phyloP scores from a whole-genome alignment of 495 filamentous ascomycete species.

The Tetracladium setigerum region DNA sequence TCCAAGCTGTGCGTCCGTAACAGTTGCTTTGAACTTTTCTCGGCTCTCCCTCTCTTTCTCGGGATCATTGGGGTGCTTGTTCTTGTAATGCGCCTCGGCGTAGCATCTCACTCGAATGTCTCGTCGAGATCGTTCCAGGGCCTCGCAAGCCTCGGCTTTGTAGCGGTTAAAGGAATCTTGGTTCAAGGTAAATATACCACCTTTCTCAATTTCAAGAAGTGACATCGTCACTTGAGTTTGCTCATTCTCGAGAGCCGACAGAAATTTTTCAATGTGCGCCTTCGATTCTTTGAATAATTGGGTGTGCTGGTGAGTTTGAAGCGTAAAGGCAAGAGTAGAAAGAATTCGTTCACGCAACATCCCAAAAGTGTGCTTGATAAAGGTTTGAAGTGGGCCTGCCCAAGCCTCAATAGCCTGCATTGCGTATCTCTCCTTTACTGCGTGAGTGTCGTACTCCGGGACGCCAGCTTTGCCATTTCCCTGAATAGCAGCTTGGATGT shows the following conservation, averaged over 20 bases:
- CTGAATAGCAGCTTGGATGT: not conserved
- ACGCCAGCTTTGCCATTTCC: conserved; percentile 7
- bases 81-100: not conserved
- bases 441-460: conserved; percentile 5
- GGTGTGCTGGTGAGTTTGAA: conserved; percentile 10
- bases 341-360: conserved; percentile 1
- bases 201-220: conserved; percentile 10
- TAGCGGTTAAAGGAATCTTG: not conserved
- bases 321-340: not conserved
- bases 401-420: conserved; percentile 8
- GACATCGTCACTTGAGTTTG: not conserved
- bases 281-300: conserved; percentile 4
- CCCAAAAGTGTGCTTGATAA: conserved; percentile 7
- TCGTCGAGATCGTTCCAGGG: conserved; percentile 2
- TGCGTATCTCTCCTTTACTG: conserved; percentile 1
- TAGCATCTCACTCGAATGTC: not conserved
- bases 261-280: conserved; percentile 2
- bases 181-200: conserved; percentile 16
- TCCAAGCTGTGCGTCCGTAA: conserved; percentile 22
- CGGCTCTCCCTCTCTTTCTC: conserved; percentile 24
- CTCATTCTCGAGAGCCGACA: not conserved
- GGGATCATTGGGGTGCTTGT: not conserved
- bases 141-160: conserved; percentile 1
- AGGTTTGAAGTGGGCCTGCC: conserved; percentile 7
- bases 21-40: conserved; percentile 13